phyloP scores from a whole-genome alignment of 805 yeast genomes.

The Starmerella floricola region DNA sequence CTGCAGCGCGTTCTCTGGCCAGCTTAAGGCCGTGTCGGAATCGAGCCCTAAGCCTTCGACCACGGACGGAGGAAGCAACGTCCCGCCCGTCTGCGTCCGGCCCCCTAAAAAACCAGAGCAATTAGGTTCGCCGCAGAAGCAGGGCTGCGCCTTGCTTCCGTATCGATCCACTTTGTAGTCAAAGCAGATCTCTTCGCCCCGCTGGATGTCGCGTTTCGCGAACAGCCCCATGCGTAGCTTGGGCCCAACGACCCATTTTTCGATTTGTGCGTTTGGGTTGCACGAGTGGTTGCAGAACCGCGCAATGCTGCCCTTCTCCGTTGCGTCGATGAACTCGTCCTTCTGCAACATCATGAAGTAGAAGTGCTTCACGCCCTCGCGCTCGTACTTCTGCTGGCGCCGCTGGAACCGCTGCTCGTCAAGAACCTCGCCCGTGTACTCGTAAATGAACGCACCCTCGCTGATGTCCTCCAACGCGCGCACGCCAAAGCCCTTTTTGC shows the following conservation, averaged over 20 bases:
- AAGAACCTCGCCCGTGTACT: slow-evolving; percentile 88
- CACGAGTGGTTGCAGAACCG: slow-evolving; percentile 93
- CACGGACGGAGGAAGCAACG: slow-evolving; percentile 67
- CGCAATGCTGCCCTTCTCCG: slow-evolving; percentile 75
- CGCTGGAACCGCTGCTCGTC: slow-evolving; percentile 63
- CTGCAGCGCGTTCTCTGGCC: slow-evolving; percentile 22
- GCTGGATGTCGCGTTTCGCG: slow-evolving; percentile 55
- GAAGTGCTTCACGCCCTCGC: slow-evolving; percentile 57
- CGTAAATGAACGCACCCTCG: slow-evolving; percentile 67
- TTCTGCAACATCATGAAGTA: slow-evolving; percentile 93
- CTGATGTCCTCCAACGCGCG: slow-evolving; percentile 51
- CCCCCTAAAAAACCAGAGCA: slow-evolving; percentile 94
- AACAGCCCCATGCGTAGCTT: slow-evolving; percentile 90
- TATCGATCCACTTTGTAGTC: slow-evolving; percentile 92
- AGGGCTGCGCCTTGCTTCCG: slow-evolving; percentile 88
- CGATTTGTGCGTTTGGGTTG: slow-evolving; percentile 86
- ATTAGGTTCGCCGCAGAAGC: slow-evolving; percentile 86
- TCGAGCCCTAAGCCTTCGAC: slow-evolving; percentile 76
- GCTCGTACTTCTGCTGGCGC: slow-evolving; percentile 57
- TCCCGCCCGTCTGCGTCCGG: slow-evolving; percentile 89
- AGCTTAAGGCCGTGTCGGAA: slow-evolving; percentile 48
- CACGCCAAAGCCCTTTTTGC: slow-evolving; percentile 79
- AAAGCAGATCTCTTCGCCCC: slow-evolving; percentile 85
- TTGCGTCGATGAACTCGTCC: slow-evolving; percentile 91
- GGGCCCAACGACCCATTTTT: slow-evolving; percentile 93